A percentile compares a stretch with the other conserved stretches of the same genome.
These are phyloP conservation scores for Ascodesmis nigricans DNA, from an alignment of 495 filamentous ascomycete species.

Conservation along the genomic window DNA sequence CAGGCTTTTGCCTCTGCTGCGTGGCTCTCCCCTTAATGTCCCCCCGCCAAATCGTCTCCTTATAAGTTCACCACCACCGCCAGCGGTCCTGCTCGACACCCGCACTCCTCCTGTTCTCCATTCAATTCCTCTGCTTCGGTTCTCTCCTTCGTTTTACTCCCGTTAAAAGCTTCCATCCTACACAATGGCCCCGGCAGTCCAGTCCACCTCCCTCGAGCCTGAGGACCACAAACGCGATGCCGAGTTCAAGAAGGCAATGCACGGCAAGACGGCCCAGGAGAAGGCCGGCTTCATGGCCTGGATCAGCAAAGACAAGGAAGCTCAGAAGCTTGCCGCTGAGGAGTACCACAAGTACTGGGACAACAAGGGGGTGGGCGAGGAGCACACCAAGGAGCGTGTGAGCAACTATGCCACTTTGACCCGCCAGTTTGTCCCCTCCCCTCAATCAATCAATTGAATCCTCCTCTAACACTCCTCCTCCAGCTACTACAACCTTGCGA, in stretches of 20 bases:
- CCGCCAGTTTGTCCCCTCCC: conserved; percentile 45
- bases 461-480: conserved; percentile 6
- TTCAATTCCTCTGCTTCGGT: neutral
- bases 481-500: conserved; percentile 96
- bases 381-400: conserved; percentile 38
- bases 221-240: conserved; percentile 83
- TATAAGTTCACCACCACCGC: neutral
- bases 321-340: conserved; percentile 75
- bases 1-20: too few relatives aligned
- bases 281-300: conserved; percentile 59
- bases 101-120: neutral
- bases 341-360: conserved; percentile 99
- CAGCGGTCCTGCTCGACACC: neutral
- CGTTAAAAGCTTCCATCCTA: conserved; percentile 8
- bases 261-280: conserved; percentile 58
- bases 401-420: conserved; percentile 90
- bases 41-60: conserved; percentile 3
- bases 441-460: neutral
- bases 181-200: conserved; percentile 40
- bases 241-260: conserved; percentile 75
- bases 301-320: conserved; percentile 58
- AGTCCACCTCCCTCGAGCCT: conserved; percentile 39
- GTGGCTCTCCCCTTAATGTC: too few relatives aligned
- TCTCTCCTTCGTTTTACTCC: conserved; percentile 3
- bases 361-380: conserved; percentile 53